phyloP scores from a whole-genome alignment of 768 basidiomycete species.

The Ephemerocybe angulata region DNA sequence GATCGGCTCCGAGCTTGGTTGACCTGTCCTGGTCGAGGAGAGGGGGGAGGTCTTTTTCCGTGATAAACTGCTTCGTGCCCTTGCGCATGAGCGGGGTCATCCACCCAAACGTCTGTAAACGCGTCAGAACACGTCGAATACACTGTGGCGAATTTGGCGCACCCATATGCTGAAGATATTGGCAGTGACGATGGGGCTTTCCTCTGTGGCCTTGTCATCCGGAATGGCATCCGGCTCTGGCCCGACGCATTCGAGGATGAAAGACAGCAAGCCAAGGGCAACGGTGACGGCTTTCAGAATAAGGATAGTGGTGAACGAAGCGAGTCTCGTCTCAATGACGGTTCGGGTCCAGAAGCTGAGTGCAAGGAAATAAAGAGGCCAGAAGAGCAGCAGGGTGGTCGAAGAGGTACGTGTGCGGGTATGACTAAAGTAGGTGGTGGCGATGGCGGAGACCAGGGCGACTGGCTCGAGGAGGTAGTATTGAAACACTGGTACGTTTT shows the following conservation, averaged over 20 bases:
- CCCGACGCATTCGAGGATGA: slow-evolving; percentile 66
- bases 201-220: slow-evolving; percentile 38
- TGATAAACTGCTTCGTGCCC: slow-evolving; percentile 62
- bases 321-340: slow-evolving; percentile 26
- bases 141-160: slow-evolving; percentile 11
- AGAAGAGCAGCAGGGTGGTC: slow-evolving; percentile 72
- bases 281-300: slow-evolving; percentile 41
- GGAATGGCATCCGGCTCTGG: slow-evolving; percentile 45
- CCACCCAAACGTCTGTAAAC: slow-evolving; percentile 70
- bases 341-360: slow-evolving; percentile 63
- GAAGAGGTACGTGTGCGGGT: slow-evolving; percentile 68
- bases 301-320: slow-evolving; percentile 34
- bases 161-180: slow-evolving; percentile 79
- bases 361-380: slow-evolving; percentile 60
- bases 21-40: slow-evolving; percentile 69
- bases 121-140: neutral
- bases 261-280: slow-evolving; percentile 48
- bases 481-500: slow-evolving; percentile 41
- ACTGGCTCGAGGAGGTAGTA: slow-evolving; percentile 58
- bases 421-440: slow-evolving; percentile 67
- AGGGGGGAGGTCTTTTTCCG: slow-evolving; percentile 82
- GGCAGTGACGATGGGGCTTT: slow-evolving; percentile 71
- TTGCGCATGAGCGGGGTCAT: slow-evolving; percentile 76
- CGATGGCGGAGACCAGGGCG: slow-evolving; percentile 43
- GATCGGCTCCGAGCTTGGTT: slow-evolving; percentile 55